Base-by-base conservation (phyloP, 495 filamentous ascomycete genomes). In the Tuber microsphaerosporum region DNA sequence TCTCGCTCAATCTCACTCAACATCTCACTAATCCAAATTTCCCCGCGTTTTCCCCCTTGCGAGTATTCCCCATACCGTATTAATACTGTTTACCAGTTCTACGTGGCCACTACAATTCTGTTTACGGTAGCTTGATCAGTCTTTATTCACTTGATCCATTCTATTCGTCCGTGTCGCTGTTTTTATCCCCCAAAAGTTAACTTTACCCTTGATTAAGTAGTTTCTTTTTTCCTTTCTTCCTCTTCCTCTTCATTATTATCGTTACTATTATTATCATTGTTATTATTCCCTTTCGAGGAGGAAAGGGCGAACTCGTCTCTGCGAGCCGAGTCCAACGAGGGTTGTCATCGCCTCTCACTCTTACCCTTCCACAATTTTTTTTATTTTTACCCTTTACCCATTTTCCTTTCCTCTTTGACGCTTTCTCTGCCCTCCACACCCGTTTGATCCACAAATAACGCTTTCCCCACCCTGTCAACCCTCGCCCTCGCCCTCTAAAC, bases 401-500 rank as follows among this genome's bases (percentile, higher is more conserved):
- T 65, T 65, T 26, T 31, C 56, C n/a, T 31, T 65, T 65, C n/a
- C 56, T 31, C 56, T 31, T 65, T 65, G 56, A 65, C 26, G n/a
- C 56, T 65, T 65, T 65, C 31, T 31, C 5, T 65, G 56, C 56
- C 56, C 26, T 65, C 56, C 56, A 31, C 56, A 65, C 51, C 51
- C 51, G n/a, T 26, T 61, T 6, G 22, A 65, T 31, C 56, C 26
- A 65, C 56, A 65, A 14, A 65, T 65, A 31, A 65, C 56, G 56
- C 26, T 65, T 65, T 31, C 56, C 56, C 56, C 56, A 31, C 56
- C 16, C 26, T 31, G 26, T n/a, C 56, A 26, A 65, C 56, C 51
- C 69, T 77, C 76, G 72, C 73, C 69, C 43, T 43, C 31, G 31
- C 65, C 71, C 68, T 61, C 75, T n/a, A 65, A 65, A 65, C 56